Evolutionary conservation across 768 basidiomycete genomes (phyloP), one percentile per base, ranked within the genome.

Genomic region (Sarcomyxa edulis): DNA sequence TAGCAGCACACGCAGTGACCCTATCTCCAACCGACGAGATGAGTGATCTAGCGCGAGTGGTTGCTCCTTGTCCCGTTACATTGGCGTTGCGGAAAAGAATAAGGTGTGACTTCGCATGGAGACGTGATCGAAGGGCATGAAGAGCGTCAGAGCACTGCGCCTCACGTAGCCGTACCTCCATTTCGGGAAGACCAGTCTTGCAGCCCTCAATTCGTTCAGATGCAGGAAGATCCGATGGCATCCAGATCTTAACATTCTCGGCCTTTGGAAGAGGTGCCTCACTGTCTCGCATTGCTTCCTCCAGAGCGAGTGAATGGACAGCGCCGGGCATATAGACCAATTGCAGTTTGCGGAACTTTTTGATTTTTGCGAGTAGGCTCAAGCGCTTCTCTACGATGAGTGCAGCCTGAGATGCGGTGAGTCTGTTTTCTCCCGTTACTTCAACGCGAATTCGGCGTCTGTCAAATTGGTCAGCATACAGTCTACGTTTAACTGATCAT

Each of bases 81-180:
- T 59, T 52, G 7, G 35, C 40, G 40, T n/a, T n/a, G n/a, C n/a
- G n/a, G n/a, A n/a, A n/a, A n/a, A n/a, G n/a, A n/a, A n/a, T n/a
- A n/a, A n/a, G 39, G 3, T 47, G 41, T 2, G 36, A 35, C 35
- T 55, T 55, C 8, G 49, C 22, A 16, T 46, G 38, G 1, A 57
- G 44, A 7, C 47, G 42, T 6, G 39, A 37, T 3, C 48, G 46
- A 18, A 59, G 29, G 5, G 29, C 19, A 3, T 38, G 37, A 2
- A 59, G 48, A 6, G 48, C 23, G 11, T 49, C 46, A 11, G 47
- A n/a, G n/a, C n/a, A n/a, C n/a, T n/a, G n/a, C n/a, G n/a, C n/a
- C n/a, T n/a, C n/a, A n/a, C n/a, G n/a, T 14, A 55, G 34, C 15
- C 32, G 7, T 1, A 44, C 39, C 38, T 59, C 57, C 16, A 52